A percentile compares a stretch with the other conserved stretches of the same genome.
Conservation (phyloP, 2,329 filamentous ascomycete species). For the Cryphonectria naterciae region DNA sequence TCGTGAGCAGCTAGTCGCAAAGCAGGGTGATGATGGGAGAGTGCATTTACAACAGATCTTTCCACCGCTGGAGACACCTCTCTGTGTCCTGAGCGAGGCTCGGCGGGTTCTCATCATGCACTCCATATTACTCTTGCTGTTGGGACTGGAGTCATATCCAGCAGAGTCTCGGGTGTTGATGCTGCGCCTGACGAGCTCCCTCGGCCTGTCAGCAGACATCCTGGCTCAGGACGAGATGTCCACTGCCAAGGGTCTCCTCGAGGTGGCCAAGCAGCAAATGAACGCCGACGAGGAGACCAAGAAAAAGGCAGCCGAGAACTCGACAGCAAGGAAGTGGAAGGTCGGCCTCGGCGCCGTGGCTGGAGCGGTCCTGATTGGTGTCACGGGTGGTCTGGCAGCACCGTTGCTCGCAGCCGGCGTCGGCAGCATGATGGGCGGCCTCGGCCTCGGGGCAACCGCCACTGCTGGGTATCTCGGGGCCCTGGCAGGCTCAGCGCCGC, state of each 20-base stretch:
- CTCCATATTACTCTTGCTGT: conserved; percentile 67
- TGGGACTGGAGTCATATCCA: conserved; percentile 75
- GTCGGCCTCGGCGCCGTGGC: conserved; percentile 87
- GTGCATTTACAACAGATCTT: conserved; percentile 54
- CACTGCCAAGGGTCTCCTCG: conserved; percentile 75
- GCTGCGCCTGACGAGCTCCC: conserved; percentile 68
- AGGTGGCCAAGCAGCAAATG: conserved; percentile 60
- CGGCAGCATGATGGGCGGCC: conserved; percentile 80
- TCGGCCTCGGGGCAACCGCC: conserved; percentile 72
- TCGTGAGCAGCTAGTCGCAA: conserved; percentile 43
- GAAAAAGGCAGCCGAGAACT: conserved; percentile 72
- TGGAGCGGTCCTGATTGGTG: conserved; percentile 85
- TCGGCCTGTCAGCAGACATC: conserved; percentile 65
- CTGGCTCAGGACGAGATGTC: conserved; percentile 74
- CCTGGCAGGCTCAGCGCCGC: conserved; percentile 80
- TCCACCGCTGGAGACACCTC: conserved; percentile 57
- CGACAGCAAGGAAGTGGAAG: conserved; percentile 79
- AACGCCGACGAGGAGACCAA: conserved; percentile 77
- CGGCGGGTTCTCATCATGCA: conserved; percentile 37
- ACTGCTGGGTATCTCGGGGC: conserved; percentile 85
- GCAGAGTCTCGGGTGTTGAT: conserved; percentile 73
- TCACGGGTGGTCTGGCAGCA: conserved; percentile 86
- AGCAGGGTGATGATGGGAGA: conserved; percentile 43
- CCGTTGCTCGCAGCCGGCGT: conserved; percentile 86
- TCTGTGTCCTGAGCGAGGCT: conserved; percentile 51